Evolutionary conservation across 352 stramenopile species (phyloP).

Genomic region (Phytophthora rubi): DNA sequence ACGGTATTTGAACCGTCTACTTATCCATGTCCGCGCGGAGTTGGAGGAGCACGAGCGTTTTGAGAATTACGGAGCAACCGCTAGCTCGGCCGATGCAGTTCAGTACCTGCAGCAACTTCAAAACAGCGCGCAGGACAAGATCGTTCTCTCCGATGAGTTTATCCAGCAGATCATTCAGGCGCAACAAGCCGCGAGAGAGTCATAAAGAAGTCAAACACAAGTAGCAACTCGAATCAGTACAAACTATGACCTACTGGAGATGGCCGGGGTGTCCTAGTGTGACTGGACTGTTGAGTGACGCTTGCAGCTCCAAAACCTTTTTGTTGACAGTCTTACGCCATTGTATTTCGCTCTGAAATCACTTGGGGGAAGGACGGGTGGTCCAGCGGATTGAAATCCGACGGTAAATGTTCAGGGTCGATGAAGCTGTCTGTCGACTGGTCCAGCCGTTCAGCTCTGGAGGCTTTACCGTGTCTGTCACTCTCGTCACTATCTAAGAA

Average conservation of each 20-base stretch:
- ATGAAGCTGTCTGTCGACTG: slow-evolving; percentile 2
- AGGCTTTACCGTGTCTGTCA: slow-evolving; percentile 22
- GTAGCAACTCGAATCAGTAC: slow-evolving; percentile 20
- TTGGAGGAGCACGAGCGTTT: slow-evolving; percentile 83
- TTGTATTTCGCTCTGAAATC: slow-evolving; percentile 42
- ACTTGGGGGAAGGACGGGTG: slow-evolving; percentile 42
- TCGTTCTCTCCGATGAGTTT: slow-evolving; percentile 85
- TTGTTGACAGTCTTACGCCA: slow-evolving; percentile 22
- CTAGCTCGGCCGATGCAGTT: slow-evolving; percentile 83
- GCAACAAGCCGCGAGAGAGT: slow-evolving; percentile 80
- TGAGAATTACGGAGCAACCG: slow-evolving; percentile 72
- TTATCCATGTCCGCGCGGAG: slow-evolving; percentile 71
- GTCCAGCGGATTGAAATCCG: slow-evolving; percentile 29
- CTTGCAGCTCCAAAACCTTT: slow-evolving; percentile 12
- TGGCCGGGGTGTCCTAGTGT: slow-evolving; percentile 1
- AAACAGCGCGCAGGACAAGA: slow-evolving; percentile 88
- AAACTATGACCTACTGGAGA: slow-evolving; percentile 15
- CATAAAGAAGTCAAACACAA: slow-evolving; percentile 39
- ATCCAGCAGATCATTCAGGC: slow-evolving; percentile 87
- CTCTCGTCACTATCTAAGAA: slow-evolving; percentile 39
- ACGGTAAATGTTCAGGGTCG: slow-evolving; percentile 3
- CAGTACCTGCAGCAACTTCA: slow-evolving; percentile 88
- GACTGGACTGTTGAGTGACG: neutral
- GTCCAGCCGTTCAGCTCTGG: slow-evolving; percentile 14
- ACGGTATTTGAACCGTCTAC: slow-evolving; percentile 71